Evolutionary conservation across 1,284 basidiomycete genomes (phyloP), one percentile per base, ranked within the genome.

Genomic region (Moesziomyces aphidis): DNA sequence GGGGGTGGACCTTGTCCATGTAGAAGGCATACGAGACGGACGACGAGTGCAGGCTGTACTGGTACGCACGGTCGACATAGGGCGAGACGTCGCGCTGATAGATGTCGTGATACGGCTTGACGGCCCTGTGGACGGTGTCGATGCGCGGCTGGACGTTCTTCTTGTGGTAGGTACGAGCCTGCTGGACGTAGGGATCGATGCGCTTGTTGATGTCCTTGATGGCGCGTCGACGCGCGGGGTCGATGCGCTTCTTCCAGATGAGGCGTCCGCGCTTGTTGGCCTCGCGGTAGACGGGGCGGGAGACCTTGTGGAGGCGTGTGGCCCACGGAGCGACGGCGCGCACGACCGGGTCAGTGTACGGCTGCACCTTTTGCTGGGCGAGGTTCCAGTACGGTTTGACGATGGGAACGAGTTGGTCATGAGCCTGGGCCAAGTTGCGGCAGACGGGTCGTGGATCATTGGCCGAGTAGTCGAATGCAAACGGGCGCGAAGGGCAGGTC

Each of bases 71-170:
- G 28, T 69, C 50, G 15, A 83, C 62, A 48, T 83, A 76, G n/a
- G 83, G 82, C 42, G 74, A 72, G n/a, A 84, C 70, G 42, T 84
- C 83, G 50, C 81, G 76, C n/a, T 69, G 49, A 62, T 82, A 82
- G 45, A 82, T 76, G 59, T 79, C 74, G 31, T 73, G 73, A 64
- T 83, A 83, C 0, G 82, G 82, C 67, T 79, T 76, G 60, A 80
- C 50, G 5, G 73, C 51, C 47, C 68, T 73, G 63, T 73, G 70
- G n/a, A 51, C 63, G 44, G 67, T 55, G 43, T 80, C 66, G 52
- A 84, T 55, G 50, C 82, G 79, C 9, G 81, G 80, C 59, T 80
- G 73, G 4, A 83, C 64, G 17, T 81, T 70, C 47, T 68, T 71
- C 48, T 73, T 76, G 76, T 83, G 83, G 49, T 84, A 76, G 15